Evolutionary conservation across 108 stramenopile species (phyloP), one percentile per base, ranked within the genome.

Genomic region (Stephanodiscus minutulus): DNA sequence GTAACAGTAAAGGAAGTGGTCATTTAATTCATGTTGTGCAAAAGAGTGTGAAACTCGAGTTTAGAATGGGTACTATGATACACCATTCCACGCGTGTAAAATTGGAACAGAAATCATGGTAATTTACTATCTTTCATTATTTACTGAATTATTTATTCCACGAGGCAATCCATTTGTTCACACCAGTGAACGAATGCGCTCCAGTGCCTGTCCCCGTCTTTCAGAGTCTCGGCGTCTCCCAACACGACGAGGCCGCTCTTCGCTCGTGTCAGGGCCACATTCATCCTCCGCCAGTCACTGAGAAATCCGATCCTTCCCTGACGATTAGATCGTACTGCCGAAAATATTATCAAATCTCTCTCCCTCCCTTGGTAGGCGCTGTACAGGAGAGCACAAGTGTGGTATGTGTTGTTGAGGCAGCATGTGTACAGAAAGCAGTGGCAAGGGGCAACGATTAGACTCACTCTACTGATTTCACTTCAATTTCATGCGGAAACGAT

Each of bases 191-290:
- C 74, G 72, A 93, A 91, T 24, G 88, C 90, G 61, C 83, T 83
- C 98, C 98, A 99, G 35, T 97, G 86, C 50, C 82, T 85, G 76
- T 97, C 94, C 0, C 86, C 91, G 29, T 87, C 84, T 11, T 79
- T 77, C 69, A 99, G 66, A 17, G 96, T 91, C 1, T 90, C 93
- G 13, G 91, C 71, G 66, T 99, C 98, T 7, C 97, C 98, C 35
- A 99, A 70, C 12, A 99, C 86, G 22, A 98, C 49, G 54, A 98
- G 70, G 20, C 86, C 98, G 41, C 66, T 83, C 62, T 88, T 93
- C 8, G 98, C 96, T 27, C 98, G 83, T 9, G 98, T 99, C 53
- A 99, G 72, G 13, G 98, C 97, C 18, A 99, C 98, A 82, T 99
- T 99, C 82, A 98, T 86, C 54, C 98, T 85, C 50, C 98, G 85